phyloP scores from a whole-genome alignment of 306 rosid species.

The Glycyrrhiza uralensis region DNA sequence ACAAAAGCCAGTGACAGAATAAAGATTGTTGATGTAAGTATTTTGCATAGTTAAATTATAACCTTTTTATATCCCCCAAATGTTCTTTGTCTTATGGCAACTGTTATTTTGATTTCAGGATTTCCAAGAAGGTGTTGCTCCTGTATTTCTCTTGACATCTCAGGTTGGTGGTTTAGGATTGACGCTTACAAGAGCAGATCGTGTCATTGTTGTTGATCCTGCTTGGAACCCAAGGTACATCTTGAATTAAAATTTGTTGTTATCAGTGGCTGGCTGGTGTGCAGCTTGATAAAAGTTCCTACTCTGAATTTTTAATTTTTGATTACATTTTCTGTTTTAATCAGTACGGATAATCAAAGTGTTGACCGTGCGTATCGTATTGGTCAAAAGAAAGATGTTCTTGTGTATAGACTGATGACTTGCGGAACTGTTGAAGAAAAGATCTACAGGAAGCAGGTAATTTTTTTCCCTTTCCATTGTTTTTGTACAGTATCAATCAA shows the following conservation, averaged over 20 bases:
- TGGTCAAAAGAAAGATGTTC: slow-evolving; percentile 86
- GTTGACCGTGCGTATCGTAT: slow-evolving; percentile 98
- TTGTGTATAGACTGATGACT: slow-evolving; percentile 91
- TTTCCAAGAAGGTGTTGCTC: slow-evolving; percentile 80
- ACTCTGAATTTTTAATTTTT: too few relatives aligned
- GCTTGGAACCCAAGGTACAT: slow-evolving; percentile 97
- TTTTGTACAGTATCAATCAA: background rate
- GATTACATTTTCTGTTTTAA: slow-evolving; percentile 15
- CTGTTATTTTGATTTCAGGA: slow-evolving; percentile 46
- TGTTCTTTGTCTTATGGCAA: background rate
- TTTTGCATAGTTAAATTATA: background rate
- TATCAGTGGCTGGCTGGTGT: too few relatives aligned
- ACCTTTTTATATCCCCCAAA: background rate
- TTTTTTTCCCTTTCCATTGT: background rate
- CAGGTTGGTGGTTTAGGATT: slow-evolving; percentile 99
- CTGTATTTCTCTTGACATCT: slow-evolving; percentile 91
- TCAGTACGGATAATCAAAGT: slow-evolving; percentile 93
- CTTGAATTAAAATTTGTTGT: too few relatives aligned
- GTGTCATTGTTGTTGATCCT: slow-evolving; percentile 98
- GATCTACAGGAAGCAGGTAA: slow-evolving; percentile 91
- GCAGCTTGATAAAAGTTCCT: too few relatives aligned
- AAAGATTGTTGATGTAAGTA: slow-evolving; percentile 72
- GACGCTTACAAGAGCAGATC: slow-evolving; percentile 93
- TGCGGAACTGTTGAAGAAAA: slow-evolving; percentile 97
- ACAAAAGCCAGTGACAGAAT: slow-evolving; percentile 78